Evolutionary conservation across 805 yeast species (phyloP).

Genomic region (Pichia insulana): DNA sequence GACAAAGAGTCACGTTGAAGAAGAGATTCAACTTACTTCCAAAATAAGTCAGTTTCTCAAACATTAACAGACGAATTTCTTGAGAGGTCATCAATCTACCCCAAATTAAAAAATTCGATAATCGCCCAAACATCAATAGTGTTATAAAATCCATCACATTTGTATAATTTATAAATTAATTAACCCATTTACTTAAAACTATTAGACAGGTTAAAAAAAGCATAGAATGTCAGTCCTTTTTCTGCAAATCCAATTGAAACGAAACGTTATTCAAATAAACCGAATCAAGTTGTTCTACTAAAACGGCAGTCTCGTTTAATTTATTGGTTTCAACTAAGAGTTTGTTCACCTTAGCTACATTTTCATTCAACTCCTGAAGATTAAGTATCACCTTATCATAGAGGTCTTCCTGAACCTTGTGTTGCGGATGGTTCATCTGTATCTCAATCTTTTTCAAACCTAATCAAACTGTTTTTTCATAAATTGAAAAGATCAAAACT

Average conservation of each 20-base stretch:
- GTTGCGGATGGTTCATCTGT: constrained; percentile 57
- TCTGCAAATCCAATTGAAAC: constrained; percentile 7
- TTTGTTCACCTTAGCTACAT: constrained; percentile 55
- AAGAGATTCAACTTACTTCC: constrained; percentile 87
- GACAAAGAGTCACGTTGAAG: constrained; percentile 97
- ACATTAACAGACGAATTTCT: too few species aligned
- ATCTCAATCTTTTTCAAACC: neutral
- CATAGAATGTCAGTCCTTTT: neutral
- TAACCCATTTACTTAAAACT: too few species aligned
- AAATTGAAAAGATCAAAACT: too few species aligned
- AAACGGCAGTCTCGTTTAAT: constrained; percentile 59
- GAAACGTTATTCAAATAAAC: constrained; percentile 6
- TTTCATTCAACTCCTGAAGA: constrained; percentile 67
- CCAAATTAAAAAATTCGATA: too few species aligned
- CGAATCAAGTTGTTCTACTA: constrained; percentile 48
- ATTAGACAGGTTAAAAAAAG: too few species aligned
- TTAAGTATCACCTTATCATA: constrained; percentile 69
- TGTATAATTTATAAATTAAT: neutral
- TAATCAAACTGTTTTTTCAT: too few species aligned
- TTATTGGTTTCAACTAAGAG: constrained; percentile 53
- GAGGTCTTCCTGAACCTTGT: constrained; percentile 68
- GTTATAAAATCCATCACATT: too few species aligned
- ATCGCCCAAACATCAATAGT: too few species aligned
- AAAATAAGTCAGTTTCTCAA: constrained; percentile 29
- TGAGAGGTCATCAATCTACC: too few species aligned